Conservation (phyloP, 345 rosid genomes). For the Cardamine occulta region DNA sequence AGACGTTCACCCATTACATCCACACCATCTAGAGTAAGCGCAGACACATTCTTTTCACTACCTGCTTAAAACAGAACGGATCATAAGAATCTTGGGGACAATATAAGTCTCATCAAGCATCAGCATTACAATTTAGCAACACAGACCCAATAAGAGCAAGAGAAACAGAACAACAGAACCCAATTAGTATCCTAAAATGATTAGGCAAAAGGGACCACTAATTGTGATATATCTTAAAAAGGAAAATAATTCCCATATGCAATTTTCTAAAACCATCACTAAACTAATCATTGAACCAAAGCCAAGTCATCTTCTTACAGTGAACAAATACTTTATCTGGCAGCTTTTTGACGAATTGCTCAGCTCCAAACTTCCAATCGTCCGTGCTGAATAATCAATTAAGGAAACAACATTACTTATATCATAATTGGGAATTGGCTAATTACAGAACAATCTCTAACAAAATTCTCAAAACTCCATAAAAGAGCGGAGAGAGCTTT, state of each 20-base stretch:
- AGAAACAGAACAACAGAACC: neutral
- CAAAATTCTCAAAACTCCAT: neutral
- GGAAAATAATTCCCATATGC: neutral
- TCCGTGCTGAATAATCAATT: slow-evolving; percentile 57
- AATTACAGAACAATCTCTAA: neutral
- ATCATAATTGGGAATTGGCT: too few species aligned
- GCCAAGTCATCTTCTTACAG: slow-evolving; percentile 59
- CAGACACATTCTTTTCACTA: slow-evolving; percentile 71
- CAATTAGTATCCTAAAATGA: neutral
- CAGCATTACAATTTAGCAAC: neutral
- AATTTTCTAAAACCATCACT: neutral
- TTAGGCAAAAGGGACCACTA: slow-evolving; percentile 19
- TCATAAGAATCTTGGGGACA: slow-evolving; percentile 12
- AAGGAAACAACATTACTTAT: neutral
- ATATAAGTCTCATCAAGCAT: neutral
- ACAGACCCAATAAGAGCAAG: neutral
- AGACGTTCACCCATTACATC: slow-evolving; percentile 98
- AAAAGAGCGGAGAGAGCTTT: neutral
- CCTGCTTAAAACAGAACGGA: slow-evolving; percentile 51
- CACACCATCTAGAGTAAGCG: slow-evolving; percentile 82
- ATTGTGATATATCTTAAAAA: neutral
- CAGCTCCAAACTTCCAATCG: slow-evolving; percentile 95
- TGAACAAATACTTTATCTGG: slow-evolving; percentile 88
- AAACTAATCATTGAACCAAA: neutral
- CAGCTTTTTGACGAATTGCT: slow-evolving; percentile 73